Conservation (phyloP, 179 eudicot species). For the Amaranthus tricolor region DNA sequence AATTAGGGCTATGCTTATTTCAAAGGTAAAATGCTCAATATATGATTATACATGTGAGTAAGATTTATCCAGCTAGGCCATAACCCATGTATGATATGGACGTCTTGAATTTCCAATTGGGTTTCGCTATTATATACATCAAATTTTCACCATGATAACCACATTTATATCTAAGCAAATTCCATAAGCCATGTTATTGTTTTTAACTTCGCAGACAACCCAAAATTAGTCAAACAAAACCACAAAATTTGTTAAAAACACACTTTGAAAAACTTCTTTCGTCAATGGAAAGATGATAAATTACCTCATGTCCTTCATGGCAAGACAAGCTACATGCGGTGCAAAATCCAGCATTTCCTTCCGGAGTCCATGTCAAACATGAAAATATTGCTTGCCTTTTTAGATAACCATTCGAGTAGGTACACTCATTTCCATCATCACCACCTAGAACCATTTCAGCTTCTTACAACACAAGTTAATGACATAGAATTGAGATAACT, state of each 20-base stretch:
- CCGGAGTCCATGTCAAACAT: conserved; percentile 96
- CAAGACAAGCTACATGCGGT: conserved; percentile 89
- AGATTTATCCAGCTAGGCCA: too few species aligned
- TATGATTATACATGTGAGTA: too few species aligned
- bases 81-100: too few species aligned
- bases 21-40: too few species aligned
- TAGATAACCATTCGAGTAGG: conserved; percentile 79
- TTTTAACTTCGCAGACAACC: too few species aligned
- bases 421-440: conserved; percentile 93
- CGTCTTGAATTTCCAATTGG: too few species aligned
- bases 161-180: too few species aligned
- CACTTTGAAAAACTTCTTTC: not conserved
- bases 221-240: not conserved
- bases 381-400: conserved; percentile 98
- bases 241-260: too few species aligned
- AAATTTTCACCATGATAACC: too few species aligned
- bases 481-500: not conserved
- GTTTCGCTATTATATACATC: too few species aligned
- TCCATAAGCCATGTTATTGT: too few species aligned
- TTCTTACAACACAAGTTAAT: conserved; percentile 43
- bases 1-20: too few species aligned
- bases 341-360: conserved; percentile 96
- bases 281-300: not conserved
- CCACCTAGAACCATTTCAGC: conserved; percentile 96
- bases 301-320: conserved; percentile 98